Conservation (phyloP, 2,329 filamentous ascomycete species). For the Pseudogymnoascus sp. region DNA sequence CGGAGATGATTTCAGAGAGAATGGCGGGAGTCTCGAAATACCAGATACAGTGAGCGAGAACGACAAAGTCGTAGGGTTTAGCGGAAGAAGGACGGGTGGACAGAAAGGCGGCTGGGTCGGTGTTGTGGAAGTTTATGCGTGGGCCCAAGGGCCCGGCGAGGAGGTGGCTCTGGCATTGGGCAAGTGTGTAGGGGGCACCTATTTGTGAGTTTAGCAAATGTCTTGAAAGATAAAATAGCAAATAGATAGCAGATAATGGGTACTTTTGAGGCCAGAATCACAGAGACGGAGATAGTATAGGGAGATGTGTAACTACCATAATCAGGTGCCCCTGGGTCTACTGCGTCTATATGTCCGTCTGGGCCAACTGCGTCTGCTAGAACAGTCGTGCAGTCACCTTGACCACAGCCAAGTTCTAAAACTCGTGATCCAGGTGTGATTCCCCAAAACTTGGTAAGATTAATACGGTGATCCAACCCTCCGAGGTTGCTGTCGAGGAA, state of each 20-base stretch:
- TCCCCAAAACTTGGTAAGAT: constrained; percentile 31
- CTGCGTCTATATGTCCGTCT: constrained; percentile 39
- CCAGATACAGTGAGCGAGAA: constrained; percentile 46
- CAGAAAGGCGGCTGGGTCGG: constrained; percentile 32
- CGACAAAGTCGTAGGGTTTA: constrained; percentile 36
- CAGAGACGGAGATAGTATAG: constrained; percentile 4
- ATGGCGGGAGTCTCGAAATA: constrained; percentile 40
- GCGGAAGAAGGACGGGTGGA: constrained; percentile 14
- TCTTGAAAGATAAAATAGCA: neutral
- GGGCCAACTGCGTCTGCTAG: constrained; percentile 42
- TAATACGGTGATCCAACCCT: constrained; percentile 29
- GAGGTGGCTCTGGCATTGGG: constrained; percentile 41
- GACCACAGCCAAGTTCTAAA: constrained; percentile 53
- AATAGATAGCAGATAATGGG: neutral
- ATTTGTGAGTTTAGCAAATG: constrained; percentile 5
- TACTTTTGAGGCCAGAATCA: neutral
- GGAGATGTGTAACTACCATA: constrained; percentile 33
- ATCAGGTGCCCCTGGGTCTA: constrained; percentile 44
- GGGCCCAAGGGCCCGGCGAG: constrained; percentile 33
- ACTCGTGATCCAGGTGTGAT: constrained; percentile 36
- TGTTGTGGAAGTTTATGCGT: constrained; percentile 38
- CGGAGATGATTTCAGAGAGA: constrained; percentile 32
- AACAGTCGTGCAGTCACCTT: constrained; percentile 48
- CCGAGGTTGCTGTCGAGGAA: constrained; percentile 2
- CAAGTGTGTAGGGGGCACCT: constrained; percentile 42